phyloP scores from a whole-genome alignment of 257 asterid genomes.

The Fraxinus americana region DNA sequence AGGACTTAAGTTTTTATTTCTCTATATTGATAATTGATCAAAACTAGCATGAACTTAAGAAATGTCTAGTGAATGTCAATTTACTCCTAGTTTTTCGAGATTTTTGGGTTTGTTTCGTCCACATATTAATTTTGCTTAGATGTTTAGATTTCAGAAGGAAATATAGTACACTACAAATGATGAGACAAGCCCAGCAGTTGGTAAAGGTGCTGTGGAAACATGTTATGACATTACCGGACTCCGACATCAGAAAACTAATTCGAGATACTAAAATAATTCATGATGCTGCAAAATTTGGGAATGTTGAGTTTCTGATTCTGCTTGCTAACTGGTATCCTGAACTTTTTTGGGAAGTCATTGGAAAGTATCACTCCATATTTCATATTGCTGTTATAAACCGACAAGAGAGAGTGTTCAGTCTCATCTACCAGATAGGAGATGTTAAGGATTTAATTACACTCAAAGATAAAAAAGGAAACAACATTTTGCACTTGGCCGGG shows the following conservation, averaged over 20 bases:
- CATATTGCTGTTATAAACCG: slow-evolving; percentile 33
- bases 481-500: slow-evolving; percentile 42
- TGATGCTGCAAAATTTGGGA: slow-evolving; percentile 7
- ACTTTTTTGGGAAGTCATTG: slow-evolving; percentile 19
- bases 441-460: too few relatives aligned
- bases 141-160: neutral
- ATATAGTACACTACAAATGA: neutral
- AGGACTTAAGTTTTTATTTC: too few relatives aligned
- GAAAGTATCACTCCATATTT: slow-evolving; percentile 17
- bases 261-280: neutral
- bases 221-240: neutral
- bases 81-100: neutral
- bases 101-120: neutral
- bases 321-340: slow-evolving; percentile 18
- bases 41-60: too few relatives aligned
- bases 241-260: neutral
- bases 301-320: slow-evolving; percentile 28
- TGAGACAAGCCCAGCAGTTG: neutral
- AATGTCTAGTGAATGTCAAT: neutral
- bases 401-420: slow-evolving; percentile 31
- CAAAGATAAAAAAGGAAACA: neutral
- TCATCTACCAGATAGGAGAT: slow-evolving; percentile 8
- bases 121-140: neutral
- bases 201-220: slow-evolving; percentile 2
- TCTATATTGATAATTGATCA: too few relatives aligned